phyloP scores from a whole-genome alignment of 140 eudicot genomes.

The Flaveria floridana region DNA sequence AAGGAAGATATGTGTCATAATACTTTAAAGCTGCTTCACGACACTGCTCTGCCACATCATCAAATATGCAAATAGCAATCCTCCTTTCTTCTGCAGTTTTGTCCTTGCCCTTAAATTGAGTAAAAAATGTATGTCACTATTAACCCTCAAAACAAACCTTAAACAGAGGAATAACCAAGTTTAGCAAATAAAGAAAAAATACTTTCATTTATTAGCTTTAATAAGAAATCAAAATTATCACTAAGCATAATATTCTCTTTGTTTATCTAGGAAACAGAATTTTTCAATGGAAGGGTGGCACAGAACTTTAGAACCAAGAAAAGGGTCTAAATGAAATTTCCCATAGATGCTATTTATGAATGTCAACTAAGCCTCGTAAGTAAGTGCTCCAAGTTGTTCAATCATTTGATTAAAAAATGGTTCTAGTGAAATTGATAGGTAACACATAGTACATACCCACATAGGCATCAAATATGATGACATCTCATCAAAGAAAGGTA shows the following conservation, averaged over 20 bases:
- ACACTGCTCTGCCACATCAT: constrained; percentile 98
- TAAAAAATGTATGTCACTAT: not conserved
- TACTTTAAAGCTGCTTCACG: constrained; percentile 95
- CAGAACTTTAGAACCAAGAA: no score
- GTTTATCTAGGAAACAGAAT: not conserved
- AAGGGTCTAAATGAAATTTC: no score
- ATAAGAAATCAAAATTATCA: not conserved
- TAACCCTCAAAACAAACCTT: not conserved
- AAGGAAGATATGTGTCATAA: constrained; percentile 89
- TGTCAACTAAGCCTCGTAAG: no score
- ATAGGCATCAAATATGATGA: constrained; percentile 92
- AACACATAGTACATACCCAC: constrained; percentile 69
- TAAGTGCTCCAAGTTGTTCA: no score
- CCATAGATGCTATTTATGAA: no score
- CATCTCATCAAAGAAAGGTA: constrained; percentile 93
- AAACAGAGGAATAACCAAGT: not conserved
- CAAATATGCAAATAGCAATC: constrained; percentile 93
- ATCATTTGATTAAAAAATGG: no score
- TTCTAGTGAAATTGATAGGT: not conserved
- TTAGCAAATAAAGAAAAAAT: not conserved
- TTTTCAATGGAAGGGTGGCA: not conserved
- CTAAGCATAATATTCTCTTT: not conserved
- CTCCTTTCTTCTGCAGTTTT: constrained; percentile 97
- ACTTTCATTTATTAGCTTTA: not conserved
- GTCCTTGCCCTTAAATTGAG: constrained; percentile 73